Evolutionary conservation across 495 filamentous ascomycete genomes (phyloP), one percentile per base, ranked within the genome.

Genomic region (Schizothecium vesticola): DNA sequence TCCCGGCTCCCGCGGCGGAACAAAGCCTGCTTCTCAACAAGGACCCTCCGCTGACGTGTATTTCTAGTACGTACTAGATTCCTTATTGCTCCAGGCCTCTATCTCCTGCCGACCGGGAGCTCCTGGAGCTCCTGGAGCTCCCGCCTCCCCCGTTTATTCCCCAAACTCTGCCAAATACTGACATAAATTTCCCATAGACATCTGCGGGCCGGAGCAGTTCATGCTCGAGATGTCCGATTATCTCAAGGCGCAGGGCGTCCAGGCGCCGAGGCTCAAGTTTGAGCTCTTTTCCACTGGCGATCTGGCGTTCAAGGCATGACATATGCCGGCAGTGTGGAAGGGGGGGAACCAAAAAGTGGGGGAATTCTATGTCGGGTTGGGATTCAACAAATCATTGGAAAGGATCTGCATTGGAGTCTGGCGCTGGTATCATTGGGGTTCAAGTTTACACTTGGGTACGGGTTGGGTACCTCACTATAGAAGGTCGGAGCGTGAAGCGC

Each of bases 231-330:
- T 84, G 59, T 76, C 84, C 63, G 72, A 75, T 19, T 81, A 80
- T 65, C 81, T 92, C 59, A 73, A 80, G 66, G 73, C 69, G 0
- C 76, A 75, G 58, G 88, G 89, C 0, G 88, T 92, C 3, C 69
- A 61, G 10, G 71, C 73, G 12, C 83, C 84, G 10, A 81, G 85
- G 63, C 81, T 91, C 36, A 83, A 89, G 73, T 85, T 90, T 74
- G 90, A 92, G 77, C 72, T 89, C 21, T 92, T 91, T 70, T 88
- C 88, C 1, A 90, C 89, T 11, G 89, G 89, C 0, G 83, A 81
- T 31, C 61, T 77, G 68, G 72, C 70, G 13, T 68, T 72, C 59
- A 74, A 66, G 65, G 22, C 56, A 22, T 57, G 25, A 16, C n/a
- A n/a, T n/a, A n/a, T 58, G 63, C 21, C 21, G 16, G 19, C 8